Evolutionary conservation across 768 basidiomycete species (phyloP).

Genomic region (Mycena galopus): DNA sequence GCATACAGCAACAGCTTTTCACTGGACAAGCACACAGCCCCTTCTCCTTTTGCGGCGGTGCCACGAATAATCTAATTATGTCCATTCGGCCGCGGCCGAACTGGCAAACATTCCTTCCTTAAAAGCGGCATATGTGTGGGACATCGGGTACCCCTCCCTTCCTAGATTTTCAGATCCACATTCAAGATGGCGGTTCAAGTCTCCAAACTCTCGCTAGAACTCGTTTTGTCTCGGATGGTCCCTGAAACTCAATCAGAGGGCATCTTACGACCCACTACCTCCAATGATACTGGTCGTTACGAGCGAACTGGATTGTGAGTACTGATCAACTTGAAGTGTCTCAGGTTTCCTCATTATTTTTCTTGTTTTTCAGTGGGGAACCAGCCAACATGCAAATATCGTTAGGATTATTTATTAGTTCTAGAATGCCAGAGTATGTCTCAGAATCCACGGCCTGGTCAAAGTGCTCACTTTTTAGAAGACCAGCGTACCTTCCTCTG

Average conservation of each 20-base stretch:
- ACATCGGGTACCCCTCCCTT: background rate
- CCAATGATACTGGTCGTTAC: conserved; percentile 47
- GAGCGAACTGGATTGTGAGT: conserved; percentile 39
- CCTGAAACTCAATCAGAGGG: conserved; percentile 27
- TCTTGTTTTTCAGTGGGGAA: conserved; percentile 25
- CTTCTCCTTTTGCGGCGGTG: too few species aligned
- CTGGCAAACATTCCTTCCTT: background rate
- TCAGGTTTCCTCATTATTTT: conserved; percentile 28
- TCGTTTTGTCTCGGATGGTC: background rate
- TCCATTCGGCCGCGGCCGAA: background rate
- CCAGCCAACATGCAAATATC: conserved; percentile 35
- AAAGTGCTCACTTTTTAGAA: conserved; percentile 29
- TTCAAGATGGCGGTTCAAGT: conserved; percentile 7
- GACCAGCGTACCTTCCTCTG: conserved; percentile 60
- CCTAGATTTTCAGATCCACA: background rate
- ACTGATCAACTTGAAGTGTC: background rate
- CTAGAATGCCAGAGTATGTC: conserved; percentile 37
- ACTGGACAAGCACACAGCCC: too few species aligned
- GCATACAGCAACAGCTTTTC: too few species aligned
- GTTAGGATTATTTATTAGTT: conserved; percentile 39
- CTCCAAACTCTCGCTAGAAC: conserved; percentile 2
- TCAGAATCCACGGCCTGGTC: background rate
- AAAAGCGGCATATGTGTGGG: background rate
- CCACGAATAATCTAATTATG: background rate
- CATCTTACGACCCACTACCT: conserved; percentile 44